phyloP scores from a whole-genome alignment of 176 grass and related monocot genomes.

The Carex cristatella region DNA sequence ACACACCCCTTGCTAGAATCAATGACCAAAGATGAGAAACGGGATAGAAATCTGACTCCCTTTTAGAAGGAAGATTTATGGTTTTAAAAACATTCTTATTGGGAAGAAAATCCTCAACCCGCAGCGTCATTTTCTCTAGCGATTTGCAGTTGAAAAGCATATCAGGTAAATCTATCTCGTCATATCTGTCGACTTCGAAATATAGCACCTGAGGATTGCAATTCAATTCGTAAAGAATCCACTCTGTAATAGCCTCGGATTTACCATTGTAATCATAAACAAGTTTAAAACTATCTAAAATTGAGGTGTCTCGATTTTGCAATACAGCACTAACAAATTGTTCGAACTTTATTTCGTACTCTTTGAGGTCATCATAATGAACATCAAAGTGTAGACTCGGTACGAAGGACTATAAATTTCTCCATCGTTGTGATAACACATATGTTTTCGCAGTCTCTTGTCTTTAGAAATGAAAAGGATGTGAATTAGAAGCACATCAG shows the following conservation, averaged over 20 bases:
- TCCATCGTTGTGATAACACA: constrained; percentile 3
- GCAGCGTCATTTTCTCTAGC: not conserved
- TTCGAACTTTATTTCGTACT: not conserved
- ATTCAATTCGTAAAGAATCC: not conserved
- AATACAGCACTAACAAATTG: not conserved
- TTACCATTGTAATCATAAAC: not conserved
- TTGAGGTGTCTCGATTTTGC: not conserved
- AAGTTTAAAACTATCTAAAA: not conserved
- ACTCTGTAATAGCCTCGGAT: not conserved
- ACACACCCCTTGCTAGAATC: not conserved
- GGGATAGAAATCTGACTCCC: not conserved
- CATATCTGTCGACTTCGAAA: not conserved
- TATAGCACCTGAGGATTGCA: not conserved
- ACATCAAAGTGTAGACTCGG: not conserved
- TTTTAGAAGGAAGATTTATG: not conserved
- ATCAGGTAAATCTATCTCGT: not conserved
- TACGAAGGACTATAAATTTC: not conserved
- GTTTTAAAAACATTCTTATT: not conserved
- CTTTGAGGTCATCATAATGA: not conserved
- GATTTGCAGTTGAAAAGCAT: constrained; percentile 1
- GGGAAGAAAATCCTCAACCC: not conserved
- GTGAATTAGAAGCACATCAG: not conserved
- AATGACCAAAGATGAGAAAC: not conserved
- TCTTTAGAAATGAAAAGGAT: not conserved
- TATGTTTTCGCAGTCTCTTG: not conserved